A percentile compares a stretch with the other conserved stretches of the same genome.
Evolutionary conservation across 2,329 filamentous ascomycete species (phyloP).

Genomic region (Xylaria sp.): DNA sequence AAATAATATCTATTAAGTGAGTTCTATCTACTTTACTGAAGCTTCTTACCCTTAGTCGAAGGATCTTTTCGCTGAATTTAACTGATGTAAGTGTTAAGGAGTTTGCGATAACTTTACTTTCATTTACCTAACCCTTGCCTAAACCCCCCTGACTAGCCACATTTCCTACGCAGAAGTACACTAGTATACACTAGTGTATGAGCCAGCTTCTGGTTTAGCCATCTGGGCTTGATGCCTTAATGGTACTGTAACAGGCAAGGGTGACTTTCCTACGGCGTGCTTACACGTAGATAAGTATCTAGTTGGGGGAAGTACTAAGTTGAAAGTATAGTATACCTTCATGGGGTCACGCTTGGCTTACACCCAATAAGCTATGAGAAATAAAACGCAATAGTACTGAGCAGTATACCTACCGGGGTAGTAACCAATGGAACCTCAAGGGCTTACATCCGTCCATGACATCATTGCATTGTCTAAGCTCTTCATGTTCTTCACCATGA

Average conservation of each 20-base stretch:
- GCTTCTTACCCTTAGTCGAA: background rate
- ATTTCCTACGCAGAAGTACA: no score
- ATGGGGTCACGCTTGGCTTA: background rate
- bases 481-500: background rate
- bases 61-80: background rate
- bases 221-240: conserved; percentile 13
- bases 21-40: background rate
- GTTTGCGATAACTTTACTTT: conserved; percentile 2
- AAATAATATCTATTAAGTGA: background rate
- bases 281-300: conserved; percentile 13
- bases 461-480: conserved; percentile 7
- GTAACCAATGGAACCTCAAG: background rate
- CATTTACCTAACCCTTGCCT: conserved; percentile 7
- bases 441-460: conserved; percentile 12
- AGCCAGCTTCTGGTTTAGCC: conserved; percentile 5
- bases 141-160: conserved; percentile 1
- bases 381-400: background rate
- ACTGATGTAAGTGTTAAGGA: conserved; percentile 1
- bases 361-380: conserved; percentile 11
- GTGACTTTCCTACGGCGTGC: background rate
- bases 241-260: conserved; percentile 17
- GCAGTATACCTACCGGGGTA: no score
- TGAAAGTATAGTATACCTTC: conserved; percentile 15
- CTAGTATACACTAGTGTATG: background rate
- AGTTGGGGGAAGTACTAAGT: conserved; percentile 7